Evolutionary conservation across 331 rosid species (phyloP).

Genomic region (Stylosanthes scabra): DNA sequence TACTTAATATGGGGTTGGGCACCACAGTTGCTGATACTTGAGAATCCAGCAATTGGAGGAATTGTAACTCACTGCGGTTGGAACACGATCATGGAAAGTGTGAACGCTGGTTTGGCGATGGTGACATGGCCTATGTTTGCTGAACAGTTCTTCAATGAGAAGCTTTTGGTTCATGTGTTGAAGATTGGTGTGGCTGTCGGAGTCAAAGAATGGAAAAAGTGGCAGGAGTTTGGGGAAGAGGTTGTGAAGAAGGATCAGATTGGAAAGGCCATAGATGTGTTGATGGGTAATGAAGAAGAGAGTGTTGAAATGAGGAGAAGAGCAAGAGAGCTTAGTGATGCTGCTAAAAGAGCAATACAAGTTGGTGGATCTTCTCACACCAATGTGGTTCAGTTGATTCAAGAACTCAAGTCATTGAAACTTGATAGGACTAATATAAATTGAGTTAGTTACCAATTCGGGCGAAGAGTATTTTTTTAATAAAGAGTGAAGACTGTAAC

Average conservation of each 20-base stretch:
- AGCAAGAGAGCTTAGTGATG: background rate
- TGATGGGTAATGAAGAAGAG: background rate
- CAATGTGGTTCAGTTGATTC: background rate
- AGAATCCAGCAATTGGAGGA: slow-evolving; percentile 16
- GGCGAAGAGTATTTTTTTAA: too few relatives aligned
- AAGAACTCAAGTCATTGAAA: background rate
- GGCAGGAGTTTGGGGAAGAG: background rate
- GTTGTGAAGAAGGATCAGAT: slow-evolving; percentile 2
- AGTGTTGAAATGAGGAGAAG: background rate
- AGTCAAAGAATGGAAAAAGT: slow-evolving; percentile 1
- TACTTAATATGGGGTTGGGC: slow-evolving; percentile 36
- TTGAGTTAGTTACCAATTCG: background rate
- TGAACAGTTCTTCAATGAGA: slow-evolving; percentile 13
- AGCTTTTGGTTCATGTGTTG: background rate
- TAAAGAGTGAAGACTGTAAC: too few relatives aligned
- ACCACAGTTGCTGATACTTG: slow-evolving; percentile 26
- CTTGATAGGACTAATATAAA: background rate
- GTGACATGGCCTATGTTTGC: slow-evolving; percentile 22
- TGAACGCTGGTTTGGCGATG: slow-evolving; percentile 8
- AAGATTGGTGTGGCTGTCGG: slow-evolving; percentile 18
- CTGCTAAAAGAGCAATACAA: background rate
- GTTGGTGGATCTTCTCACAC: slow-evolving; percentile 2
- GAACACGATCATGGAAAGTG: background rate
- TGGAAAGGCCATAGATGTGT: background rate
- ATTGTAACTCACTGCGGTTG: slow-evolving; percentile 23